Evolutionary conservation across 2,329 filamentous ascomycete genomes (phyloP).

Genomic region (Fusarium albidum): DNA sequence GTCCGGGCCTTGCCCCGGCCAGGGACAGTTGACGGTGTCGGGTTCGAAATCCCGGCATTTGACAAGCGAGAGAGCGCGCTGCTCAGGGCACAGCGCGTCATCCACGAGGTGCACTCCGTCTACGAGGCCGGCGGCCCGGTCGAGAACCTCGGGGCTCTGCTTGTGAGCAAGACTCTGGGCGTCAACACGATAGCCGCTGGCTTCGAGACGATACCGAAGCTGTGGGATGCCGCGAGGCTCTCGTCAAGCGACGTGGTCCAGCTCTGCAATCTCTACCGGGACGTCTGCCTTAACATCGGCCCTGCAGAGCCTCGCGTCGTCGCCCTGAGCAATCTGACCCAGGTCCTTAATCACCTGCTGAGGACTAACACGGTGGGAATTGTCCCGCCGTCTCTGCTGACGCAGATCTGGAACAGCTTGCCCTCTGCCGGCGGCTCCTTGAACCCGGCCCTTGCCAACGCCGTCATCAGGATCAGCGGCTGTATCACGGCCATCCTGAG

Average conservation of each 20-base stretch:
- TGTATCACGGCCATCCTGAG: slow-evolving; percentile 50
- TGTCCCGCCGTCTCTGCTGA: slow-evolving; percentile 47
- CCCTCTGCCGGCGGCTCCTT: slow-evolving; percentile 48
- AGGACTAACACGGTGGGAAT: slow-evolving; percentile 30
- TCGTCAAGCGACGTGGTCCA: slow-evolving; percentile 39
- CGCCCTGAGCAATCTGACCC: slow-evolving; percentile 57
- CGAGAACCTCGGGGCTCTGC: slow-evolving; percentile 35
- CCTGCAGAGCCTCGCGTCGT: slow-evolving; percentile 56
- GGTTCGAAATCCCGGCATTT: slow-evolving; percentile 31
- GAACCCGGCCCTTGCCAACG: slow-evolving; percentile 59
- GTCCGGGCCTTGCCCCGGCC: slow-evolving; percentile 45
- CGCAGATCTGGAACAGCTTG: slow-evolving; percentile 52
- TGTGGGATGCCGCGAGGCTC: slow-evolving; percentile 42
- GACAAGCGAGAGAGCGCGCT: slow-evolving; percentile 46
- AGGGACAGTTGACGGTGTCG: slow-evolving; percentile 25
- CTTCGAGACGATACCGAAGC: slow-evolving; percentile 44
- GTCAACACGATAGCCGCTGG: slow-evolving; percentile 48
- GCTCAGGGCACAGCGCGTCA: slow-evolving; percentile 48
- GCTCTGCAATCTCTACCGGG: slow-evolving; percentile 54
- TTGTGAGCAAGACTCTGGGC: slow-evolving; percentile 42
- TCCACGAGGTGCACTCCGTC: slow-evolving; percentile 49
- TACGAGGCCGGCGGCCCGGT: slow-evolving; percentile 33
- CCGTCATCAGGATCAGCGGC: slow-evolving; percentile 58
- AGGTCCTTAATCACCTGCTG: slow-evolving; percentile 53
- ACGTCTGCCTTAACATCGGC: slow-evolving; percentile 48